Percentiles rank a stretch among this genome's conserved stretches.
Conservation (phyloP, 495 filamentous ascomycete genomes). For the Astrocystis sublimbata region DNA sequence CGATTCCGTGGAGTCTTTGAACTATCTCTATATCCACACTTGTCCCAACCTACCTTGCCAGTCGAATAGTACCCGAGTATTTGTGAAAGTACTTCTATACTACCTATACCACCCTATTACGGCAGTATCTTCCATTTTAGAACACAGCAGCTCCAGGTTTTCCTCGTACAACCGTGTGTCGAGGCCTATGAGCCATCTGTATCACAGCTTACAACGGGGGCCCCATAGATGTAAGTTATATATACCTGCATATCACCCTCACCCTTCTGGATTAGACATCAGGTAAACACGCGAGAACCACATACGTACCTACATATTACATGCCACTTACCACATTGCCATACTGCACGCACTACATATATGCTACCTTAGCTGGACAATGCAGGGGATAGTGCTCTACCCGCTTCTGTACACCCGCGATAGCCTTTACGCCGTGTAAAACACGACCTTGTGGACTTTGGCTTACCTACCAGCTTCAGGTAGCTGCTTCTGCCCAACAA, state of each 20-base stretch:
- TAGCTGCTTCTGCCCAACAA: constrained; percentile 22
- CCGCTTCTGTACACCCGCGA: constrained; percentile 22
- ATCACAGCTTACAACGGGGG: constrained; percentile 17
- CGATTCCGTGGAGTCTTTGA: constrained; percentile 19
- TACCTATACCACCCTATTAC: constrained; percentile 7
- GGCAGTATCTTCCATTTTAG: constrained; percentile 7
- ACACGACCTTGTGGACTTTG: constrained; percentile 18
- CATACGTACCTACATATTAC: constrained; percentile 23
- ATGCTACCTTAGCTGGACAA: constrained; percentile 19
- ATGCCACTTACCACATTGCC: constrained; percentile 19
- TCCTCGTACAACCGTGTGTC: constrained; percentile 19
- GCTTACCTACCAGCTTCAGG: constrained; percentile 22
- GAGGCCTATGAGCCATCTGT: constrained; percentile 17
- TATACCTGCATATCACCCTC: constrained; percentile 22
- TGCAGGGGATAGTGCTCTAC: constrained; percentile 21
- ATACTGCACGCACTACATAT: too few relatives aligned
- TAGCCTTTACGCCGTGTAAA: constrained; percentile 20
- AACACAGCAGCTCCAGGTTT: constrained; percentile 18
- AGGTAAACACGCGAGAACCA: constrained; percentile 21
- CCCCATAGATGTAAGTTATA: constrained; percentile 21
- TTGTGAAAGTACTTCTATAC: constrained; percentile 11
- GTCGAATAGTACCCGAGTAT: constrained; percentile 4
- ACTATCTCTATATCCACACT: constrained; percentile 20
- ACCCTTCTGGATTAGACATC: constrained; percentile 13
- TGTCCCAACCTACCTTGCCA: background rate